Percentiles rank a stretch among this genome's conserved stretches.
phyloP scores from a whole-genome alignment of 495 filamentous ascomycete genomes.

The Hypomontagnella submonticulosa region DNA sequence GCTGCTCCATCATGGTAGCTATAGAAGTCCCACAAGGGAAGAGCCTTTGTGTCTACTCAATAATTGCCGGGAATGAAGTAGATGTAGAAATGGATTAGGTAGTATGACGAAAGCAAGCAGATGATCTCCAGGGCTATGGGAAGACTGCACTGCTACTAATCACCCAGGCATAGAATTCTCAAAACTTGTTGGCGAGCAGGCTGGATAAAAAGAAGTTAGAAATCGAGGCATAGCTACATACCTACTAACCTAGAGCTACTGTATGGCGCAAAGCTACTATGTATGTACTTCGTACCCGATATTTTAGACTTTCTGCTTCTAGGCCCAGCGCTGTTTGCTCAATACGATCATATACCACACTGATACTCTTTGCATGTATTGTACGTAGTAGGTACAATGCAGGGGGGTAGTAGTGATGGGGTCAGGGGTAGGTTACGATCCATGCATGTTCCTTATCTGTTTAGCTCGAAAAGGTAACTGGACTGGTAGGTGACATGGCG shows the following conservation, averaged over 20 bases:
- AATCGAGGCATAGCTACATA: conserved; percentile 6
- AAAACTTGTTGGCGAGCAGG: background rate
- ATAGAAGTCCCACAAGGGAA: background rate
- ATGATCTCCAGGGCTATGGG: too few species aligned
- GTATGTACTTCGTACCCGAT: conserved; percentile 7
- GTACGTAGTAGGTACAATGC: conserved; percentile 21
- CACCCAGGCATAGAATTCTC: too few species aligned
- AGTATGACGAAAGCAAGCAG: too few species aligned
- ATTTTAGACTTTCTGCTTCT: conserved; percentile 9
- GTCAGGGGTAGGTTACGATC: background rate
- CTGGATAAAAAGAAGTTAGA: conserved; percentile 4
- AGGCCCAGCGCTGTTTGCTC: conserved; percentile 17
- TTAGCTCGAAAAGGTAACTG: conserved; percentile 8
- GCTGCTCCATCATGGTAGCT: conserved; percentile 39
- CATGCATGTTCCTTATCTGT: conserved; percentile 11
- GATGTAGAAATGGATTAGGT: background rate
- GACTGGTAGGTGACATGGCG: background rate
- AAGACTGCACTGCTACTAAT: too few species aligned
- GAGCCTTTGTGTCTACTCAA: background rate
- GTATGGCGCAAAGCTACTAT: too few species aligned
- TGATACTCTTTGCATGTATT: conserved; percentile 4
- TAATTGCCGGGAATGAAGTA: background rate
- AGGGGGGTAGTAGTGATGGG: conserved; percentile 12
- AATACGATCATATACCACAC: conserved; percentile 7
- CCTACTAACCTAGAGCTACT: too few species aligned